Conservation (phyloP, 371 early-diverging fungal genomes). For the Conidiobolus incongruus region DNA sequence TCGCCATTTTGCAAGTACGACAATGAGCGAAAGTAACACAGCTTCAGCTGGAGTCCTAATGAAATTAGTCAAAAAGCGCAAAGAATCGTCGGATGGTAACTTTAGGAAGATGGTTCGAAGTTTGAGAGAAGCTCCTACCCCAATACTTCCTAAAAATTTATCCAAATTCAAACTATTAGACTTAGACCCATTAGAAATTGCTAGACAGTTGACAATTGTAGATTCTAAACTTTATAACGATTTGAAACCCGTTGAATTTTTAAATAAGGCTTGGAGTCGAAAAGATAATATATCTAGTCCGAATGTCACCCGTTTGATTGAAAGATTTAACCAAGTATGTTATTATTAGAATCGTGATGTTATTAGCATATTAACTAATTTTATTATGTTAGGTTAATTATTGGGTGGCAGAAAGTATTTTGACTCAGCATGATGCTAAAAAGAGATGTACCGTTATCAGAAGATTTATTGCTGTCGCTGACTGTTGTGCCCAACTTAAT, state of each 20-base stretch:
- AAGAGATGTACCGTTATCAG: conserved; percentile 47
- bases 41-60: conserved; percentile 43
- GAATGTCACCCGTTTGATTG: conserved; percentile 54
- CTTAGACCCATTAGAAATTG: conserved; percentile 76
- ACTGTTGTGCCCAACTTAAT: conserved; percentile 49
- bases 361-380: background rate
- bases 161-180: conserved; percentile 46
- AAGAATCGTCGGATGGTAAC: conserved; percentile 16
- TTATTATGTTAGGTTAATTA: conserved; percentile 33
- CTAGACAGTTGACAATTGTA: conserved; percentile 78
- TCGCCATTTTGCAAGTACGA: conserved; percentile 51
- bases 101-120: conserved; percentile 36
- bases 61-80: conserved; percentile 37
- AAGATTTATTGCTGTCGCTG: conserved; percentile 65
- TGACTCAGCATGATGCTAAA: conserved; percentile 55
- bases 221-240: conserved; percentile 55
- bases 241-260: conserved; percentile 64
- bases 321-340: conserved; percentile 25
- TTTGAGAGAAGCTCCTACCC: conserved; percentile 25
- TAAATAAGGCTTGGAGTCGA: conserved; percentile 73
- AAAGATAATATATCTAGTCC: conserved; percentile 26
- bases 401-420: conserved; percentile 70
- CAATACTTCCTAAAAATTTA: conserved; percentile 42
- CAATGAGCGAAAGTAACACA: conserved; percentile 43
- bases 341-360: conserved; percentile 1